Evolutionary conservation across 2,329 filamentous ascomycete species (phyloP), one percentile per base, ranked within the genome.

Genomic region (Emergomyces orientalis): DNA sequence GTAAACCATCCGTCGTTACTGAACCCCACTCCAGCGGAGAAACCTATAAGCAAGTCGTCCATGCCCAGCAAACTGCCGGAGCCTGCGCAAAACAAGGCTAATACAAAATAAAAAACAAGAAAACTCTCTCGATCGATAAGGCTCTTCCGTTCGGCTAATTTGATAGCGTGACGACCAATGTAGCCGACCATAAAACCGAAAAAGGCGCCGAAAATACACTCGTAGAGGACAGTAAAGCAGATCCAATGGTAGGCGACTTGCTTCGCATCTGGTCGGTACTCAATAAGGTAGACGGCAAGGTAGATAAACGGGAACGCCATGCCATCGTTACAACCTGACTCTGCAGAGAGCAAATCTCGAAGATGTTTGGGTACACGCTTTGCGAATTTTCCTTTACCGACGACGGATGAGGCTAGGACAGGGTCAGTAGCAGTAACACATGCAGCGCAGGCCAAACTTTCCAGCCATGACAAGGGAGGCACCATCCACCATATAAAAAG

Each of bases 281-380:
- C 86, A 67, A 97, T 90, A 56, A 97, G 84, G 75, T 97, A 97
- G 37, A 97, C 80, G 0, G 90, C 88, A 37, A 99, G 82, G 74
- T 99, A 99, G 70, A 99, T 85, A 75, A 99, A 99, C 0, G 94
- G 94, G 72, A 99, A 99, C 1, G 94, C 94, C 94, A 99, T 99
- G 77, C 94, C 94, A 75, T 99, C 94, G 82, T 99, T 99, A 79
- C 94, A 99, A 37, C 94, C 94, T 8, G 94, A 99, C 77, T 99
- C 94, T 63, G 92, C 92, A 4, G 94, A 99, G 14, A 99, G 81
- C 60, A 99, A 74, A 77, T 99, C 94, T 81, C 94, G 85, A 78
- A 99, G 80, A 86, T 99, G 94, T 80, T 97, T 97, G 27, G 94
- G 94, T 4, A 99, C 91, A 66, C 94, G 87, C 79, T 96, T 96